Base-by-base conservation (phyloP, 164 flowering plant species). In the Warburgia ugandensis region DNA sequence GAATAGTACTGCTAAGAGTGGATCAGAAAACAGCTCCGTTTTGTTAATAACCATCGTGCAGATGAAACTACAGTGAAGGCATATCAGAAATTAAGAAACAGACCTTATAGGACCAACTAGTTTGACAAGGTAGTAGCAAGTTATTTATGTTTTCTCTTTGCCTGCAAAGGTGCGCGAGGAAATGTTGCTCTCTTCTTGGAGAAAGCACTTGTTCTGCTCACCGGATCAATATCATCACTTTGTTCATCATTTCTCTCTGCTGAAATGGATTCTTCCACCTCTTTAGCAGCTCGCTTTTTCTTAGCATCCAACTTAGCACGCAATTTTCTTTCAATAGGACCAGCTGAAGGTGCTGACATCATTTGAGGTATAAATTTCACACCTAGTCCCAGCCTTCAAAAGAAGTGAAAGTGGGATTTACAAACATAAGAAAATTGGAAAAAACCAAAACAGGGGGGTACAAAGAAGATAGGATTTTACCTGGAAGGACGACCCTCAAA, bases 121-220 rank as follows among this genome's bases (percentile, higher is more conserved):
- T n/a, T n/a, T n/a, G n/a, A n/a, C n/a, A n/a, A n/a, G n/a, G n/a
- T n/a, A n/a, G n/a, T n/a, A n/a, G n/a, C n/a, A n/a, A n/a, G n/a
- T n/a, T n/a, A n/a, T n/a, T n/a, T n/a, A n/a, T n/a, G n/a, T n/a
- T n/a, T n/a, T n/a, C n/a, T n/a, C n/a, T n/a, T n/a, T n/a, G n/a
- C n/a, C n/a, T 47, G 76, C 28, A 55, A 21, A 42, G 59, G 33
- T 36, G 63, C 17, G 27, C 55, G n/a, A 0, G 22, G 30, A 11
- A 54, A 48, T n/a, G 3, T 29, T 14, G 68, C 57, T 64, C 74
- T 70, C 67, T 68, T 80, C 72, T 77, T 83, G 25, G 58, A 42
- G 66, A 85, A 83, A 19, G 75, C 70, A 42, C 49, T 64, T 25
- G 73, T 63, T 74, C 78, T 80, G 63, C 90, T 78, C 36, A 76